phyloP scores from a whole-genome alignment of 169 alveolate genomes.

The Cardiosporidium cionae region DNA sequence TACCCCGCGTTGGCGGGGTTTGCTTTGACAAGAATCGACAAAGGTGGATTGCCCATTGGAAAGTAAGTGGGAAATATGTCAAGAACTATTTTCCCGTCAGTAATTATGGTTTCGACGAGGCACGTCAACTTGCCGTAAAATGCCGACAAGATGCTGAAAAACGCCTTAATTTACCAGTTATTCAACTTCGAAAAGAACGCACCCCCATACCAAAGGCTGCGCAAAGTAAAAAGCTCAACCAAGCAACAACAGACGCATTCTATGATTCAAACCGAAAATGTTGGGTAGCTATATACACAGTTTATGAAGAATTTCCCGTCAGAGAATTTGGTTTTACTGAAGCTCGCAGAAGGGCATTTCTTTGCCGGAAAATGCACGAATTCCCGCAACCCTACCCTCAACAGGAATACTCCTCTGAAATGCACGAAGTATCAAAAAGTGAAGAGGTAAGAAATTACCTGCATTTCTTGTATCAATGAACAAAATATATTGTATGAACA shows the following conservation, averaged over 20 bases:
- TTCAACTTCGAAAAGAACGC: background rate
- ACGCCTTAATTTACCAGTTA: background rate
- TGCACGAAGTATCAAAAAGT: too few species aligned
- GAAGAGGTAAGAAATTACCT: too few species aligned
- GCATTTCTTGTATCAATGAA: too few species aligned
- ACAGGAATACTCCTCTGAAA: too few species aligned
- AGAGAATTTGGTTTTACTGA: background rate
- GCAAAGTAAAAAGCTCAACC: background rate
- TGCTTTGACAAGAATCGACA: background rate
- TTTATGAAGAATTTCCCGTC: background rate
- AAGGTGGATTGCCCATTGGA: background rate
- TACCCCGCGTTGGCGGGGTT: background rate
- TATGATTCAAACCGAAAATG: background rate
- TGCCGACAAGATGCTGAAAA: background rate
- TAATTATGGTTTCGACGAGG: background rate
- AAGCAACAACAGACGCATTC: background rate
- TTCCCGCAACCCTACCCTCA: too few species aligned
- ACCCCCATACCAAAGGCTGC: too few species aligned
- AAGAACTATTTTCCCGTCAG: background rate
- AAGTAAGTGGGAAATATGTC: background rate
- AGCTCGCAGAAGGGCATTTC: background rate
- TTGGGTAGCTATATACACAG: background rate
- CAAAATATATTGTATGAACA: too few species aligned
- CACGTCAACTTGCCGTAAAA: background rate
- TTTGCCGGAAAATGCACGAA: background rate